Conservation (phyloP, 2,329 filamentous ascomycete species). For the Fusarium verrucosum region DNA sequence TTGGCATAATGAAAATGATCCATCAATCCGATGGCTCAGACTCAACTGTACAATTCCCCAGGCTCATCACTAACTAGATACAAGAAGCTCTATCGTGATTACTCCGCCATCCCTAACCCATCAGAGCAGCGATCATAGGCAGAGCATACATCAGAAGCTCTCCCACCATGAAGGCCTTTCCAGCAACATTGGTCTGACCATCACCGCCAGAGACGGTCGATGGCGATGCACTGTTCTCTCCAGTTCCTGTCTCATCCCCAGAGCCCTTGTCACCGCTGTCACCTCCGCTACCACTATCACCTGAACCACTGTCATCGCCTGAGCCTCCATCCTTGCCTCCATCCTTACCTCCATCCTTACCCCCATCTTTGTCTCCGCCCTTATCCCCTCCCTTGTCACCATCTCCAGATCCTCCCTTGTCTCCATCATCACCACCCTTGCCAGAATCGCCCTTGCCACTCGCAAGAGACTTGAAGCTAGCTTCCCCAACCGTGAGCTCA, state of each 20-base stretch:
- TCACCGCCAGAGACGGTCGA: neutral
- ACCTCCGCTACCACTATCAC: neutral
- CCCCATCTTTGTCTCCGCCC: no score
- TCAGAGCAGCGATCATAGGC: neutral
- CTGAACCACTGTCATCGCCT: neutral
- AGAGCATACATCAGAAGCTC: neutral
- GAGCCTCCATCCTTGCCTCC: neutral
- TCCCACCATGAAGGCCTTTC: neutral
- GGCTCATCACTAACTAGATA: neutral
- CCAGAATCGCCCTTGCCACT: neutral
- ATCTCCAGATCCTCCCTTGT: neutral
- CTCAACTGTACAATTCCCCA: neutral
- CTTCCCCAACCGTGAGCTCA: constrained; percentile 7
- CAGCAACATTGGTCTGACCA: neutral
- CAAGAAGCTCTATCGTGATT: neutral
- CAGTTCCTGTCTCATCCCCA: neutral
- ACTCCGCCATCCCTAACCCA: neutral
- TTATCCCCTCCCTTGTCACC: no score
- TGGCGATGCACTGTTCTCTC: neutral
- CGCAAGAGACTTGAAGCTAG: constrained; percentile 4
- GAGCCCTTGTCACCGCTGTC: neutral
- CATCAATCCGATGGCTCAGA: neutral
- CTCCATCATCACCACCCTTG: neutral
- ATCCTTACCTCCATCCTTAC: no score
- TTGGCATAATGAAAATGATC: no score